Conservation (phyloP, 495 filamentous ascomycete genomes). For the Aspergillus ellipticus region DNA sequence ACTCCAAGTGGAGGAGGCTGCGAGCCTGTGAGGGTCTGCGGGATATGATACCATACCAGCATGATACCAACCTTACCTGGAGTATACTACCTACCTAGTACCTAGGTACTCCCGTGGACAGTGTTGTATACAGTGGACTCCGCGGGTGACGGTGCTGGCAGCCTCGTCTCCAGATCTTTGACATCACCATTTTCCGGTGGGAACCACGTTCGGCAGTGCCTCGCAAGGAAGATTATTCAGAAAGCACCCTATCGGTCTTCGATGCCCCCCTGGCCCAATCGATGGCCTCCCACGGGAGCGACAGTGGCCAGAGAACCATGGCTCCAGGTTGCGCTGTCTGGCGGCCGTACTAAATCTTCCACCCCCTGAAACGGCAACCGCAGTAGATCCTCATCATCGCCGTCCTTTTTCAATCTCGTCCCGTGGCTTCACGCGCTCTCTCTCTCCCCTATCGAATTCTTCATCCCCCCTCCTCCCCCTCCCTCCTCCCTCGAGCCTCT, state of each 20-base stretch:
- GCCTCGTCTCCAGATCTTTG: no score
- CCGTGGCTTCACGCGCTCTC: not conserved
- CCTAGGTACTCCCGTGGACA: no score
- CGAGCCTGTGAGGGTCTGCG: no score
- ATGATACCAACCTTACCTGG: no score
- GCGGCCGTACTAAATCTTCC: conserved; percentile 19
- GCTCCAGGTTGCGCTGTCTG: conserved; percentile 12
- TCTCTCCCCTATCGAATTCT: conserved; percentile 7
- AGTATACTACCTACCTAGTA: no score
- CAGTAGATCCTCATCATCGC: conserved; percentile 27
- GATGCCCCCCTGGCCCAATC: not conserved
- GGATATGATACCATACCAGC: no score
- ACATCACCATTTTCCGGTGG: not conserved
- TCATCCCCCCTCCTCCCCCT: conserved; percentile 4
- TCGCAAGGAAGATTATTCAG: not conserved
- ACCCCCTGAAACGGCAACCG: conserved; percentile 23
- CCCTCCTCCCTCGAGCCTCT: not conserved
- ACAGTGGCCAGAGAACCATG: conserved; percentile 9
- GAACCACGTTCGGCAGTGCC: not conserved
- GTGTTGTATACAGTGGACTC: no score
- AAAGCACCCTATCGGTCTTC: not conserved
- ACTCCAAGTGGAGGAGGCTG: no score
- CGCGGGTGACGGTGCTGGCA: no score
- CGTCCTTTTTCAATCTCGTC: conserved; percentile 8
- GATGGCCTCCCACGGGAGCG: not conserved